phyloP scores from a whole-genome alignment of 495 filamentous ascomycete genomes.

The Patellaria atrata region DNA sequence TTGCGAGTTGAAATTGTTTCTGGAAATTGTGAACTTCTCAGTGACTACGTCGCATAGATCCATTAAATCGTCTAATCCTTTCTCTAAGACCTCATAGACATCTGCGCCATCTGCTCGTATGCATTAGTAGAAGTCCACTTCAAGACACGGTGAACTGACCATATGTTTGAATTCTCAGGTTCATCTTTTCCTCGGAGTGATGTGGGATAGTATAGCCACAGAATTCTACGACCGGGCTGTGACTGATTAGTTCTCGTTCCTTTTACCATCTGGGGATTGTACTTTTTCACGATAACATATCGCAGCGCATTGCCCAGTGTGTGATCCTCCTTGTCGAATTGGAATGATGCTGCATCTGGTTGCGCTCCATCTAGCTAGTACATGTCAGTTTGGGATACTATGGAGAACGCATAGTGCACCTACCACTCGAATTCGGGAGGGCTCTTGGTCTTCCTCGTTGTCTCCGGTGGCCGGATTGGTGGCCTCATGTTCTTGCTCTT shows the following conservation, averaged over 20 bases:
- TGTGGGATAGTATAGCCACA: constrained; percentile 97
- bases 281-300: constrained; percentile 99
- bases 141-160: constrained; percentile 38
- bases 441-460: constrained; percentile 4
- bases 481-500: constrained; percentile 2
- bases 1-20: constrained; percentile 44
- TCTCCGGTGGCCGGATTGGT: not conserved
- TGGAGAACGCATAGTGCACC: not conserved
- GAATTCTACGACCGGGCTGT: constrained; percentile 84
- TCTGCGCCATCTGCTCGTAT: constrained; percentile 52
- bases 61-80: constrained; percentile 74
- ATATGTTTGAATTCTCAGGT: constrained; percentile 89
- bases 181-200: constrained; percentile 92
- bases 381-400: constrained; percentile 4
- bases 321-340: constrained; percentile 84
- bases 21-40: constrained; percentile 60
- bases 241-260: not conserved
- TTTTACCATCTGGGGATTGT: constrained; percentile 17
- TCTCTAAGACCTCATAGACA: constrained; percentile 71
- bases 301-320: constrained; percentile 88
- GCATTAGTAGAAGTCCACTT: not conserved
- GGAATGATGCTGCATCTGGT: constrained; percentile 52
- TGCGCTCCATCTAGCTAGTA: constrained; percentile 30
- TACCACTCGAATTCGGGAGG: constrained; percentile 14
- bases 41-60: constrained; percentile 84